Percentiles rank a stretch among this genome's conserved stretches.
phyloP scores from a whole-genome alignment of 768 basidiomycete genomes.

The Fistulinella prunicolor region DNA sequence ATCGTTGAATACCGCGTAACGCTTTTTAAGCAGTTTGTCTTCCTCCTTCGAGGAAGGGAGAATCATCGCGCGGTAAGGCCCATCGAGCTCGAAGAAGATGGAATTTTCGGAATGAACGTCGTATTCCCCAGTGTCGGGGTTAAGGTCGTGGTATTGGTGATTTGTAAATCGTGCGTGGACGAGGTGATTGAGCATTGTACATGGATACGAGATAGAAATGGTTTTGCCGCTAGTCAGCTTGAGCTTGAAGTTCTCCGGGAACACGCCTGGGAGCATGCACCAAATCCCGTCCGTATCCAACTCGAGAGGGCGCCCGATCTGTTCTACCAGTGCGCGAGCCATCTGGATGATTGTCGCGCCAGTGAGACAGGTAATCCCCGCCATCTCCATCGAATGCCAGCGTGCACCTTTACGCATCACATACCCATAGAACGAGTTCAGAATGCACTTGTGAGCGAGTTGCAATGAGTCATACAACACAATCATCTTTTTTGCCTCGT shows the following conservation, averaged over 20 bases:
- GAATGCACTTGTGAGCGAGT: constrained; percentile 98
- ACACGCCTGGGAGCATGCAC: constrained; percentile 99
- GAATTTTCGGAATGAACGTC: constrained; percentile 91
- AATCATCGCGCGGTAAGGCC: constrained; percentile 99
- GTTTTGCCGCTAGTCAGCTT: constrained; percentile 84
- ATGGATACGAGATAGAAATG: constrained; percentile 91
- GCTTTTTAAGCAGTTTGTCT: constrained; percentile 96
- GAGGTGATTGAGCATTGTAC: constrained; percentile 99
- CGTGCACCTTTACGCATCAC: constrained; percentile 99
- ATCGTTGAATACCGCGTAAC: constrained; percentile 98
- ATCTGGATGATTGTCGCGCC: constrained; percentile 98
- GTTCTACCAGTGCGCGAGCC: constrained; percentile 95
- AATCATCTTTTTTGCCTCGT: constrained; percentile 99
- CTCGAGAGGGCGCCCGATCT: constrained; percentile 95
- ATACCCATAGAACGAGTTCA: constrained; percentile 99
- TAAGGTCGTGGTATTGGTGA: constrained; percentile 93
- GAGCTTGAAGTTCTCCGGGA: constrained; percentile 98
- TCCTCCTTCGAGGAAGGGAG: constrained; percentile 98
- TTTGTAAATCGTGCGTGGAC: constrained; percentile 96
- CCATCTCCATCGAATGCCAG: constrained; percentile 99
- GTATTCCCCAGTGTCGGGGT: constrained; percentile 83
- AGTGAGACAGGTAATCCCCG: constrained; percentile 96
- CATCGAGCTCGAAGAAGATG: constrained; percentile 99
- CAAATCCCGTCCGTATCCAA: constrained; percentile 99
- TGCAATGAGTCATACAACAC: constrained; percentile 98